Base-by-base conservation (phyloP, 1,284 basidiomycete genomes). In the Cutaneotrichosporon spelunceum region DNA sequence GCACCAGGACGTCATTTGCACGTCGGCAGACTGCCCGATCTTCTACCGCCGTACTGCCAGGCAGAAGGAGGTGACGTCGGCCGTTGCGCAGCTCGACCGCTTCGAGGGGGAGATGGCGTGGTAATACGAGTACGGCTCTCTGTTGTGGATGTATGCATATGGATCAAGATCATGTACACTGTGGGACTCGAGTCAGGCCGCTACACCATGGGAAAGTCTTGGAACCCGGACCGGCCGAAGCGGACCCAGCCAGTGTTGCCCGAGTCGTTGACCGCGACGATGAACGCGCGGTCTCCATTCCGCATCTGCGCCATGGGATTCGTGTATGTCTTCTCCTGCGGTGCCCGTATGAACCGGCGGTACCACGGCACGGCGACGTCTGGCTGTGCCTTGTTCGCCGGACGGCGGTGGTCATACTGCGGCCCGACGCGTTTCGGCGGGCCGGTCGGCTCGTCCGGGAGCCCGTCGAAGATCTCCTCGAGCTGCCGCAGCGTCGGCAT, bases 11-110 rank as follows among this genome's bases (percentile, higher is more conserved):
- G 95, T 98, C 21, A 82, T 99, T 42, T 99, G 95, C 74, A 91
- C 91, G 0, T 95, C 91, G 73, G 94, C 91, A 73, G 95, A 99
- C 78, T 99, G 95, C 70, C 95, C 95, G 0, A 98, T 98, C 66
- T 98, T 94, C 79, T 98, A 98, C 77, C 93, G 95, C 86, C 83
- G 95, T 45, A 96, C 95, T 78, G 95, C 95, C 71, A 87, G 93
- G 7, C 94, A 97, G 76, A 96, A 96, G 75, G 93, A 97, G 70
- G 93, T 94, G 0, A 91, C 91, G 66, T 90, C 94, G 68, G 84
- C 88, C 1, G 87, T 85, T 61, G 75, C 83, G 2, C 83, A 89
- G 44, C 78, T 97, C 47, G 90, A 91, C 66, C 85, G 94, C 13
- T 97, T 97, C 75, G 87, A 90, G 64, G 78, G 71, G 55, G 78